Percentiles rank a stretch among this genome's conserved stretches.
These are phyloP conservation scores for Beta vulgaris DNA, from an alignment of 148 eudicot genomes.

Conservation along the genomic window DNA sequence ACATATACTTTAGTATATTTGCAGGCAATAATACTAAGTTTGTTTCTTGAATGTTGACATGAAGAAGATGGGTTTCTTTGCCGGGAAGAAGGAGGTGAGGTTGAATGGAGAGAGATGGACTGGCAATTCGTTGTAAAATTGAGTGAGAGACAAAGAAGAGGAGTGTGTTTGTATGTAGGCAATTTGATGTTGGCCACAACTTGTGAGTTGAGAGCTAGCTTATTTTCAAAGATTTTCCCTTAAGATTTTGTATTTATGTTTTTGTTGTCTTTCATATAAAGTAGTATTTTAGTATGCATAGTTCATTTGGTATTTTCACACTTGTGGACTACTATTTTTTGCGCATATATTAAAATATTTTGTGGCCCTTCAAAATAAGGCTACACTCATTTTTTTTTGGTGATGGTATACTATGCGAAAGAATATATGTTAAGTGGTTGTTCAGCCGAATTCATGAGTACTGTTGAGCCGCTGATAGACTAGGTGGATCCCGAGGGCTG, in stretches of 20 bases:
- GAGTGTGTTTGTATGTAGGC: constrained; percentile 20
- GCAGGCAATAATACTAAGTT: not conserved
- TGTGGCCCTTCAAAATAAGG: constrained; percentile 24
- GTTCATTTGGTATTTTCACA: constrained; percentile 26
- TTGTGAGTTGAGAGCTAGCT: constrained; percentile 15
- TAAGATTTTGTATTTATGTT: constrained; percentile 32
- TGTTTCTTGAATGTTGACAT: not conserved
- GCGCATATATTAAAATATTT: constrained; percentile 21
- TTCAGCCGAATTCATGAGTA: too few relatives aligned
- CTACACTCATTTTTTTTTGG: not conserved
- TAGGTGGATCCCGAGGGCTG: too few relatives aligned
- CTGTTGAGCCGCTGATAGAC: too few relatives aligned
- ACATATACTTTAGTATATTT: not conserved
- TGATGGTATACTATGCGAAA: constrained; percentile 18
- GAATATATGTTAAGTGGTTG: too few relatives aligned
- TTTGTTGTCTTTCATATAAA: constrained; percentile 17
- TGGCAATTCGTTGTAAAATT: not conserved
- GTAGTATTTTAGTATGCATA: constrained; percentile 2
- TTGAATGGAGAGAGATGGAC: not conserved
- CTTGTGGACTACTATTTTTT: constrained; percentile 53
- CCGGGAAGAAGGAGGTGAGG: not conserved
- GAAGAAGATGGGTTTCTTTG: not conserved
- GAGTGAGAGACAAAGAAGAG: constrained; percentile 7
- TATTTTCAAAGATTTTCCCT: constrained; percentile 19
- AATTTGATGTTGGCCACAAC: constrained; percentile 35